Evolutionary conservation across 768 basidiomycete genomes (phyloP).

Genomic region (Leucocoprinus sp.): DNA sequence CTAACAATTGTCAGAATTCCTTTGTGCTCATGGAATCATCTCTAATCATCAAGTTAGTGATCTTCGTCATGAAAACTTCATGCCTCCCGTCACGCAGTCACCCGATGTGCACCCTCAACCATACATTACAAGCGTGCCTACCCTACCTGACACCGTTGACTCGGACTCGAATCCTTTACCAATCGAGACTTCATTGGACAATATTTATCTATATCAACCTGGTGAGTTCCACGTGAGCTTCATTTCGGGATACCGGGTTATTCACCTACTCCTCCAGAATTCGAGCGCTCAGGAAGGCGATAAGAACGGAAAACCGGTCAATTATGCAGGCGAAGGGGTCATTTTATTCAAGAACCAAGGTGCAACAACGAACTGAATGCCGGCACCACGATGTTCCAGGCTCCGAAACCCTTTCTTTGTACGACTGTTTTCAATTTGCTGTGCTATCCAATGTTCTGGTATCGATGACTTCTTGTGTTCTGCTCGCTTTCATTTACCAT

Average conservation of each 20-base stretch:
- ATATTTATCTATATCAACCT: constrained; percentile 1
- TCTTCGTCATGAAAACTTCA: constrained; percentile 23
- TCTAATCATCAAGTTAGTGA: no score
- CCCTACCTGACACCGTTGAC: constrained; percentile 12
- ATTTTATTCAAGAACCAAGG: constrained; percentile 4
- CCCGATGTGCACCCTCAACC: constrained; percentile 21
- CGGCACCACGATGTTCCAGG: neutral
- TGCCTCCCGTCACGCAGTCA: constrained; percentile 14
- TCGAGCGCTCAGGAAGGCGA: neutral
- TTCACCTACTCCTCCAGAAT: no score
- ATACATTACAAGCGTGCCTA: constrained; percentile 35
- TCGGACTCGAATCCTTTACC: constrained; percentile 15
- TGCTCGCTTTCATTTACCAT: neutral
- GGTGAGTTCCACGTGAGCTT: neutral
- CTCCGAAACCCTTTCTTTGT: neutral
- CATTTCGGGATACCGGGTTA: neutral
- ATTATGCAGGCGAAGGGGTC: constrained; percentile 10
- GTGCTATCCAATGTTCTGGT: neutral
- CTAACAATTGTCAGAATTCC: constrained; percentile 30
- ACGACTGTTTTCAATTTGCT: neutral
- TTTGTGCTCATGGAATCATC: constrained; percentile 45
- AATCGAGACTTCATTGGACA: neutral
- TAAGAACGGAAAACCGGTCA: constrained; percentile 4
- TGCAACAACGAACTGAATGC: neutral
- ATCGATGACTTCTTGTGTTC: no score